phyloP scores from a whole-genome alignment of 768 basidiomycete genomes.

The Lactifluus piperatus region DNA sequence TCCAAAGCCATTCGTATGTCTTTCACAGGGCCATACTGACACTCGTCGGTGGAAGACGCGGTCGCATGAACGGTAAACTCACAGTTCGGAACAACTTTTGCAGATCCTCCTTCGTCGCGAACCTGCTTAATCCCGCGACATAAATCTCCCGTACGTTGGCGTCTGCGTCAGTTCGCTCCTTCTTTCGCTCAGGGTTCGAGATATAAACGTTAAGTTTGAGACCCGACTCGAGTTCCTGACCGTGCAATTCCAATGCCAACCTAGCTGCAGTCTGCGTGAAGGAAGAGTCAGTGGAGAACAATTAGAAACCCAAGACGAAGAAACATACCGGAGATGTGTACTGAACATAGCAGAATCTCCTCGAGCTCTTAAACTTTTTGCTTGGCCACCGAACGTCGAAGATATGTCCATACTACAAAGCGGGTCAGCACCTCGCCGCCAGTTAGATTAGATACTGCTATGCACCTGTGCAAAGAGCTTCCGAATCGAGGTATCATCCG shows the following conservation, averaged over 20 bases:
- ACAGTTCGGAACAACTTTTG: constrained; percentile 72
- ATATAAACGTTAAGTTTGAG: constrained; percentile 68
- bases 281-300: neutral
- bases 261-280: constrained; percentile 52
- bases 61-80: constrained; percentile 22
- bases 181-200: constrained; percentile 85
- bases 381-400: constrained; percentile 98
- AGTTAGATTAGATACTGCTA: neutral
- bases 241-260: constrained; percentile 71
- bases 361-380: constrained; percentile 86
- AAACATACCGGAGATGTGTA: constrained; percentile 70
- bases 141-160: constrained; percentile 82
- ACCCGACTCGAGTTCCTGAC: constrained; percentile 61
- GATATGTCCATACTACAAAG: constrained; percentile 69
- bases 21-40: constrained; percentile 74
- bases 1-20: constrained; percentile 74
- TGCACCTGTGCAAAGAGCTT: constrained; percentile 70
- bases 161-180: constrained; percentile 82
- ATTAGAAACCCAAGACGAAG: neutral
- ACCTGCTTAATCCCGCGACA: constrained; percentile 77
- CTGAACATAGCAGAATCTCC: constrained; percentile 93
- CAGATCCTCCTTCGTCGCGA: constrained; percentile 69
- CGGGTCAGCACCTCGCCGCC: constrained; percentile 5
- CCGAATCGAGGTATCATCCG: constrained; percentile 70
- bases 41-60: constrained; percentile 8